Evolutionary conservation across 2,329 filamentous ascomycete species (phyloP).

Genomic region (Aspergillus costaricaensis): DNA sequence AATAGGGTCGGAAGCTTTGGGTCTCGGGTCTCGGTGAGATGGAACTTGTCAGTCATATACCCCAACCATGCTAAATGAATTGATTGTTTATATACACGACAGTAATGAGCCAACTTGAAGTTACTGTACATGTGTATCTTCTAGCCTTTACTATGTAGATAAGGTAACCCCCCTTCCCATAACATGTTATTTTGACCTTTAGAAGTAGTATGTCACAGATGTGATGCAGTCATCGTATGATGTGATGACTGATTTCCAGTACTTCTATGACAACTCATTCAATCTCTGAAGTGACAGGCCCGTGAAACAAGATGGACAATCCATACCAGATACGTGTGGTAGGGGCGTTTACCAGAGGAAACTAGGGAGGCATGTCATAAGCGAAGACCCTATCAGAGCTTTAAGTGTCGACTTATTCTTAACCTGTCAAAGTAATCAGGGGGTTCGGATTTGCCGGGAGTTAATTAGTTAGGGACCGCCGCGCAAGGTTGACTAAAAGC

Average conservation of each 20-base stretch:
- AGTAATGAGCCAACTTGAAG: not conserved
- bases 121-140: not conserved
- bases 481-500: not conserved
- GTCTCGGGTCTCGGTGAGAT: not conserved
- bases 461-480: not conserved
- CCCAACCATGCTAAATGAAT: not conserved
- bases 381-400: slow-evolving; percentile 10
- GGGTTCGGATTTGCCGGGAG: slow-evolving; percentile 7
- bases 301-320: not conserved
- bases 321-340: not conserved
- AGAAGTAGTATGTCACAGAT: not conserved
- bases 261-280: not conserved
- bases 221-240: slow-evolving; percentile 12
- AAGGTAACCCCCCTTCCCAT: not conserved
- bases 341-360: slow-evolving; percentile 9
- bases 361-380: slow-evolving; percentile 22
- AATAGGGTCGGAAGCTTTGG: not conserved
- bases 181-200: no score
- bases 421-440: slow-evolving; percentile 10
- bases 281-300: not conserved
- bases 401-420: not conserved
- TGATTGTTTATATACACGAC: not conserved
- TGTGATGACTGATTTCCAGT: not conserved
- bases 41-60: slow-evolving; percentile 10
- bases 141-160: not conserved